Evolutionary conservation across 192 early-diverging fungal species (phyloP), one percentile per base, ranked within the genome.

Genomic region (Linnemannia schmuckeri): DNA sequence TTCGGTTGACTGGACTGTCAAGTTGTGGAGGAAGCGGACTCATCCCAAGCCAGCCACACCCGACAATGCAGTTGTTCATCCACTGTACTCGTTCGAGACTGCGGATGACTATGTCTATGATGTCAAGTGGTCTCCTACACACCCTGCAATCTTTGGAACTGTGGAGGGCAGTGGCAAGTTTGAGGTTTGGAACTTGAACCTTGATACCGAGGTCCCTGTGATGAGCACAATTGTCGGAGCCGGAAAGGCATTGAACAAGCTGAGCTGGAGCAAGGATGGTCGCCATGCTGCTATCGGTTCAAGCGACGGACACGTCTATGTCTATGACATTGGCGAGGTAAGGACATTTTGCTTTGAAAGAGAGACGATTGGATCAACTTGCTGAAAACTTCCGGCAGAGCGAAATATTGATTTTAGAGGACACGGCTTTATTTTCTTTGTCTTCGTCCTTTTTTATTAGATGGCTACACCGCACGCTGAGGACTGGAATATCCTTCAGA

Each of bases 41-140:
- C 84, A 90, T 44, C 83, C 91, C 49, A 93, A 90, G 55, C 81
- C 90, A 6, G 83, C 92, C 2, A 93, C 89, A 20, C 89, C 90
- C 15, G 77, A 87, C 46, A 90, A 92, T 9, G 78, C 74, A 2
- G 93, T 94, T 37, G 89, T 94, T 35, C 91, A 91, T 7, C 91
- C 93, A 6, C 83, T 99, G 73, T 93, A 96, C 82, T 96, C 96
- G 13, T 99, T 99, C 87, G 97, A 99, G 70, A 93, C 95, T 35
- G 93, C 96, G 13, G 95, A 97, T 83, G 98, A 99, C 90, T 99
- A 98, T 88, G 98, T 99, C 30, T 98, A 96, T 87, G 99, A 99
- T 87, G 98, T 97, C 18, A 95, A 96, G 85, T 99, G 99, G 99
- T 98, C 97, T 27, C 98, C 99, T 4, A 90, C 91, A n/a, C 98